Conservation (phyloP, 2,329 filamentous ascomycete genomes). For the Stagonosporopsis chrysanthemi region DNA sequence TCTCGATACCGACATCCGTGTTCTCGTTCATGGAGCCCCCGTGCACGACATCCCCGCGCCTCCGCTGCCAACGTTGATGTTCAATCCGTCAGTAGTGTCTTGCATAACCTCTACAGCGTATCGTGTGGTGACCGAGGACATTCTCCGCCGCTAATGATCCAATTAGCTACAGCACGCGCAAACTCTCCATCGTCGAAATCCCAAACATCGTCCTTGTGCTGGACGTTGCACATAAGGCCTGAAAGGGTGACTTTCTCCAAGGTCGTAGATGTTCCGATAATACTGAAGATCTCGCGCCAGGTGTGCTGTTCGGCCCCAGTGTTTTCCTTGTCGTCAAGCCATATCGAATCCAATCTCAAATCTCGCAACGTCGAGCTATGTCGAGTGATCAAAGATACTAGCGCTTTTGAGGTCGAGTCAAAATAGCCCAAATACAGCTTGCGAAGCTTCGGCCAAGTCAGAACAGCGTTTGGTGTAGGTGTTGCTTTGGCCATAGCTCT, state of each 20-base stretch:
- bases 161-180: not conserved
- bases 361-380: constrained; percentile 21
- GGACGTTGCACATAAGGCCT: not conserved
- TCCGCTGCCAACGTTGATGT: not conserved
- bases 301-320: not conserved
- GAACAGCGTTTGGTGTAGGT: too few relatives aligned
- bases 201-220: not conserved
- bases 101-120: not conserved
- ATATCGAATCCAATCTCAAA: constrained; percentile 18
- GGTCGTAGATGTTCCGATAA: not conserved
- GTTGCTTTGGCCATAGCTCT: not conserved
- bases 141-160: constrained; percentile 1
- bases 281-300: not conserved
- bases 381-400: constrained; percentile 13
- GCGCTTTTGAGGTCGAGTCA: constrained; percentile 1
- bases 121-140: not conserved
- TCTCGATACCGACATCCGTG: too few relatives aligned
- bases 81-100: not conserved
- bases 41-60: not conserved
- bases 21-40: too few relatives aligned
- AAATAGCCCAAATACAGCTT: constrained; percentile 20
- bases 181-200: not conserved
- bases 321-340: not conserved
- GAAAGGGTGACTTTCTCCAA: not conserved
- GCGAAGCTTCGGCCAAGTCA: constrained; percentile 14